Evolutionary conservation across 306 rosid species (phyloP), one percentile per base, ranked within the genome.

Genomic region (Mimosa bimucronata): DNA sequence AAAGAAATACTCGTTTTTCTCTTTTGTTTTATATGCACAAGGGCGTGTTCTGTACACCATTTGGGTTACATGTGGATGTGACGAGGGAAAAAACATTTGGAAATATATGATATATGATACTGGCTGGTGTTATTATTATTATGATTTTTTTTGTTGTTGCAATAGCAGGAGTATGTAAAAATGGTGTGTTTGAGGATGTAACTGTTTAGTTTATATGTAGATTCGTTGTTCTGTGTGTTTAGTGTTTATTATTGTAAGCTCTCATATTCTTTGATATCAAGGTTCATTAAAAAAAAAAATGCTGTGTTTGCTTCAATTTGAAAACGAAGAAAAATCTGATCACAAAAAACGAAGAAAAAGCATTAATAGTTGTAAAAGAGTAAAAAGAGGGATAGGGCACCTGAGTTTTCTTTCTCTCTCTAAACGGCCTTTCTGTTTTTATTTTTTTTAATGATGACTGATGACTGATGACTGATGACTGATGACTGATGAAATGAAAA

Each of bases 401-500:
- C 88, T 89, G 87, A 80, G 77, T 55, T 55, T 73, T 71, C n/a
- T n/a, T n/a, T n/a, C n/a, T 30, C 75, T 88, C 48, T 83, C 55
- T 40, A 42, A 74, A 73, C 82, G 72, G 83, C 86, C 77, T 34
- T 34, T 34, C 77, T n/a, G n/a, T n/a, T n/a, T n/a, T n/a, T n/a
- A n/a, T n/a, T 71, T 75, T 23, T 79, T 31, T 45, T 45, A 45
- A 83, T 88, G 96, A 92, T n/a, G n/a, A n/a, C n/a, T n/a, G n/a
- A 83, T 92, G 97, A 94, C 84, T 83, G 98, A 89, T 87, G 77
- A 83, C n/a, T 88, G 96, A 92, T n/a, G n/a, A n/a, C n/a, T n/a
- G n/a, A 83, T 92, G 97, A 94, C 84, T 83, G 98, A 89, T 87
- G 77, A 83, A 78, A 75, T 34, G 38, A 83, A 52, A 64, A 44